These are phyloP conservation scores for Fusarium sp. DNA, from an alignment of 2,329 filamentous ascomycete species.

Conservation along the genomic window DNA sequence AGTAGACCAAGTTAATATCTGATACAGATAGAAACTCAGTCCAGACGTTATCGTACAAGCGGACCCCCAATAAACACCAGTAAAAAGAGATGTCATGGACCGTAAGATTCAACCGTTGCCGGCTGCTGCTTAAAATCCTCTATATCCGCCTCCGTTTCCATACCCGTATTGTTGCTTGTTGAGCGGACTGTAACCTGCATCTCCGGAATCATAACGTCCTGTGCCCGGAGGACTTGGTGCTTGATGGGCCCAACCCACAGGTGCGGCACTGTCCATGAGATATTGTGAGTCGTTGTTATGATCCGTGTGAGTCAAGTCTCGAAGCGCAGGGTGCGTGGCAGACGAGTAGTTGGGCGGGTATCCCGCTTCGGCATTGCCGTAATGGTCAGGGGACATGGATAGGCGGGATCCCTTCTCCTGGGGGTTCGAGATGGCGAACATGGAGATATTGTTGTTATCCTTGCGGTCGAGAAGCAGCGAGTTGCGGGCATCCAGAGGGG, in stretches of 20 bases:
- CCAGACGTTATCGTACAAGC: constrained; percentile 28
- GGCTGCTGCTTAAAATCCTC: constrained; percentile 38
- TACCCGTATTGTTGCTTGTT: constrained; percentile 39
- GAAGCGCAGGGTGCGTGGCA: constrained; percentile 47
- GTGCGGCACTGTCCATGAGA: constrained; percentile 55
- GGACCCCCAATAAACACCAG: constrained; percentile 5
- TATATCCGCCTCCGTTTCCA: constrained; percentile 42
- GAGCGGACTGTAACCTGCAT: constrained; percentile 36
- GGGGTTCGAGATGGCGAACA: constrained; percentile 57
- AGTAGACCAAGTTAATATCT: constrained; percentile 8
- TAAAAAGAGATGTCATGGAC: constrained; percentile 29
- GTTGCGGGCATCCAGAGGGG: constrained; percentile 86
- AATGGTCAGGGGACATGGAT: constrained; percentile 51
- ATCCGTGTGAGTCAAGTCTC: constrained; percentile 53
- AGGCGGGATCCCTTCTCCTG: constrained; percentile 50
- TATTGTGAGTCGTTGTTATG: constrained; percentile 52
- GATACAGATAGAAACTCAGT: constrained; percentile 22
- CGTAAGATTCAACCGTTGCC: constrained; percentile 16
- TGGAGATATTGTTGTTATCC: constrained; percentile 52
- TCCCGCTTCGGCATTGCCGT: constrained; percentile 42
- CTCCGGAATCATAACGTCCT: constrained; percentile 35
- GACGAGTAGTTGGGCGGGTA: constrained; percentile 39
- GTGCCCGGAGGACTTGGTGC: constrained; percentile 28
- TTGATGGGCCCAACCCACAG: constrained; percentile 50
- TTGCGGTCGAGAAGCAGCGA: constrained; percentile 78